Conservation (phyloP, 2,329 filamentous ascomycete genomes). For the Alternaria gansuensis region DNA sequence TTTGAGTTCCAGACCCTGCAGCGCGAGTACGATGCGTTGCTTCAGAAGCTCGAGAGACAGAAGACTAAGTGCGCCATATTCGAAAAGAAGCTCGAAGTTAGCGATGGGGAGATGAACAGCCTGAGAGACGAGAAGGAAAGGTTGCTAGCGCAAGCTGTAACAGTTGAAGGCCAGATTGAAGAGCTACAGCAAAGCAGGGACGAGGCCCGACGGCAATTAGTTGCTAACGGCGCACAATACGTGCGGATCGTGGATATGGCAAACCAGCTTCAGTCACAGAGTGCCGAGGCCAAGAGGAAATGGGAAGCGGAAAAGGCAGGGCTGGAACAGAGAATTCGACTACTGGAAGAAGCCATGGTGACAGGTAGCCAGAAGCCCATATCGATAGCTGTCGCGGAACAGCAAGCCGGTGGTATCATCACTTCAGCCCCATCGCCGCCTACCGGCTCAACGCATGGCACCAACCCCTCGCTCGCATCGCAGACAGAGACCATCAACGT, state of each 20-base stretch:
- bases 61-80: constrained; percentile 60
- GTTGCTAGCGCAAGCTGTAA: constrained; percentile 57
- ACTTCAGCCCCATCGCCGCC: not conserved
- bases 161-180: constrained; percentile 60
- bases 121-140: constrained; percentile 62
- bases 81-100: constrained; percentile 55
- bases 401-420: not conserved
- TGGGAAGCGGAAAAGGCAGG: constrained; percentile 54
- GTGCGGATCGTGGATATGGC: constrained; percentile 62
- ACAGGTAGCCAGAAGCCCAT: constrained; percentile 23
- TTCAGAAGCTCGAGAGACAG: constrained; percentile 62
- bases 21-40: constrained; percentile 63
- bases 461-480: constrained; percentile 17
- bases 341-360: constrained; percentile 51
- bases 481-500: constrained; percentile 43
- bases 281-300: constrained; percentile 55
- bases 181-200: constrained; percentile 61
- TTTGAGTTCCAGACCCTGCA: constrained; percentile 63
- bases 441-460: not conserved
- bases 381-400: constrained; percentile 5
- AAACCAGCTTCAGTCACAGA: constrained; percentile 56
- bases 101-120: constrained; percentile 57
- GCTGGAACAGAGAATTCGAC: constrained; percentile 49
- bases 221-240: constrained; percentile 60
- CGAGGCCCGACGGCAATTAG: constrained; percentile 54